Conservation (phyloP, 2,329 filamentous ascomycete genomes). For the Cytospora mali region DNA sequence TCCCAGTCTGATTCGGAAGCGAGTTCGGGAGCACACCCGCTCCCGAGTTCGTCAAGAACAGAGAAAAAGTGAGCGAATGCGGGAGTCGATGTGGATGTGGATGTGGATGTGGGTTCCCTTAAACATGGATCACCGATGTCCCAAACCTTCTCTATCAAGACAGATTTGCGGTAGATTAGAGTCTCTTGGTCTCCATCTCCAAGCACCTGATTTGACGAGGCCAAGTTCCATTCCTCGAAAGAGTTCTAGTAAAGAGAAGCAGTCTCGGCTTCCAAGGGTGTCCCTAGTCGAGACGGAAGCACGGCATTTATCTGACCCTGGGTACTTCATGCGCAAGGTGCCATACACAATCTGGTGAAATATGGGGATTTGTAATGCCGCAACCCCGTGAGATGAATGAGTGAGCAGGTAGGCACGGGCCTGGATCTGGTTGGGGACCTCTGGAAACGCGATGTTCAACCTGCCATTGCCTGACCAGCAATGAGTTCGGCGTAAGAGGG, state of each 20-base stretch:
- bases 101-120: constrained; percentile 15
- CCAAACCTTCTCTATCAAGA: constrained; percentile 8
- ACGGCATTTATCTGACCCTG: not conserved
- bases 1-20: not conserved
- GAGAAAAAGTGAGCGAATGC: constrained; percentile 5
- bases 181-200: not conserved
- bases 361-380: not conserved
- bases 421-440: not conserved
- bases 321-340: not conserved
- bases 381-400: not conserved
- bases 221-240: not conserved
- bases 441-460: not conserved
- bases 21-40: not conserved
- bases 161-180: constrained; percentile 10
- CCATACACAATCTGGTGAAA: not conserved
- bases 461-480: not conserved
- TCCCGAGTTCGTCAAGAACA: not conserved
- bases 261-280: not conserved
- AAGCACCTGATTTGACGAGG: not conserved
- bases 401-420: not conserved
- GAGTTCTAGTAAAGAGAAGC: not conserved
- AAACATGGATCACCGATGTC: constrained; percentile 13
- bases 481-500: constrained; percentile 7
- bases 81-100: constrained; percentile 2
- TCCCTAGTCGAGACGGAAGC: not conserved